A percentile compares a stretch with the other conserved stretches of the same genome.
Conservation (phyloP, 768 basidiomycete genomes). For the Tulasnella sp. region DNA sequence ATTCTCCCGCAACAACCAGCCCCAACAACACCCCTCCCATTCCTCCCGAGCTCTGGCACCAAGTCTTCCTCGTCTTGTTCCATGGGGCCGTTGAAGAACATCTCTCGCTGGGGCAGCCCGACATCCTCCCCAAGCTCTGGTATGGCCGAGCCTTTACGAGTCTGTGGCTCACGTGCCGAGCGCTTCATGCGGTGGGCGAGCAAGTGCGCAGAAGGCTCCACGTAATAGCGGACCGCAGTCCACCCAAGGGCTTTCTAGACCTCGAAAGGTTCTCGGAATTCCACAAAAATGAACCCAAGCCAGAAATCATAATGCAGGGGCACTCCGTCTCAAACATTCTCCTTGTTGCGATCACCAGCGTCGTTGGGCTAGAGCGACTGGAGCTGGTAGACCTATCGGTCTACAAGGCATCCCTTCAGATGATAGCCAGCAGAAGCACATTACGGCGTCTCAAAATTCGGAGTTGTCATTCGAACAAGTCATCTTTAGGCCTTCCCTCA, state of each 20-base stretch:
- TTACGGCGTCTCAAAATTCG: background rate
- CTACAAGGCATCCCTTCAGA: background rate
- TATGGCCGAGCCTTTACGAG: background rate
- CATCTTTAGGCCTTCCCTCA: background rate
- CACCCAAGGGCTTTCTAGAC: background rate
- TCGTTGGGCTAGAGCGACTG: background rate
- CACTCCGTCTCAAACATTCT: background rate
- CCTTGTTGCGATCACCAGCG: background rate
- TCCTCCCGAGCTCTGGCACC: background rate
- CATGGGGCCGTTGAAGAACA: background rate
- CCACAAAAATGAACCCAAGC: background rate
- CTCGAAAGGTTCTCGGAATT: background rate
- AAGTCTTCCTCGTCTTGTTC: background rate
- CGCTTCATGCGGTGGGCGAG: background rate
- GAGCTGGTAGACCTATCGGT: background rate
- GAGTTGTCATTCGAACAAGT: background rate
- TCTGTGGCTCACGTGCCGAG: background rate
- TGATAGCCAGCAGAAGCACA: background rate
- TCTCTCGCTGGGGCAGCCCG: background rate
- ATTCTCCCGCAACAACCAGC: background rate
- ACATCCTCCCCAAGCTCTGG: background rate
- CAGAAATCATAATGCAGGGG: background rate
- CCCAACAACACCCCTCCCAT: background rate
- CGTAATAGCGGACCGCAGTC: background rate
- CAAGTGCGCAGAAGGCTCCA: background rate